These are phyloP conservation scores for Hypoxylon sp. DNA, from an alignment of 2,329 filamentous ascomycete species.

Conservation along the genomic window DNA sequence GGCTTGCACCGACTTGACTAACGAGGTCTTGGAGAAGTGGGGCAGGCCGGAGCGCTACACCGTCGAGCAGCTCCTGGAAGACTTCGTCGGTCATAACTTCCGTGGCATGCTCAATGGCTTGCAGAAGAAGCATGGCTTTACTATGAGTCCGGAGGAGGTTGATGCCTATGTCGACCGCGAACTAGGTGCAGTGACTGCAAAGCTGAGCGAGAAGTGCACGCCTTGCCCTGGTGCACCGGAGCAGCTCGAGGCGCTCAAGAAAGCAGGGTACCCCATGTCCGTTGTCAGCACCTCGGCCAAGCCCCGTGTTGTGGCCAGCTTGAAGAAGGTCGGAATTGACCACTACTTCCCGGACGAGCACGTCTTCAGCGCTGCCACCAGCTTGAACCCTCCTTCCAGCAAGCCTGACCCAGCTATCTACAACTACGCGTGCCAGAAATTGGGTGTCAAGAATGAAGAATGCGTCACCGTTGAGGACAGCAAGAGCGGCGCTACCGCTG, in stretches of 20 bases:
- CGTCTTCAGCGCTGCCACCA: conserved; percentile 78
- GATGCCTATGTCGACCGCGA: conserved; percentile 75
- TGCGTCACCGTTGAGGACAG: conserved; percentile 80
- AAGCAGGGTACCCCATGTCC: conserved; percentile 73
- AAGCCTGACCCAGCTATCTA: conserved; percentile 85
- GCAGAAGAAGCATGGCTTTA: conserved; percentile 76
- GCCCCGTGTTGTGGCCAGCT: conserved; percentile 74
- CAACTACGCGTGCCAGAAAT: conserved; percentile 73
- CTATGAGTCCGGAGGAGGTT: conserved; percentile 70
- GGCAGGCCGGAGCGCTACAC: conserved; percentile 73
- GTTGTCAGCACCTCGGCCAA: conserved; percentile 79
- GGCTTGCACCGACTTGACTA: conserved; percentile 79
- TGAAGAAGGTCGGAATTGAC: conserved; percentile 76
- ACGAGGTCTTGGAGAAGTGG: conserved; percentile 76
- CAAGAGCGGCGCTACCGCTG: conserved; percentile 77
- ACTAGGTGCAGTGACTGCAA: conserved; percentile 76
- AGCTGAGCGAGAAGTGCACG: conserved; percentile 71
- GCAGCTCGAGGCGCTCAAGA: conserved; percentile 69
- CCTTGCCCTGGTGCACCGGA: conserved; percentile 71
- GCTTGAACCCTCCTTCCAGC: conserved; percentile 74
- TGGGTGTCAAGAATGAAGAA: conserved; percentile 73
- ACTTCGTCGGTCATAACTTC: conserved; percentile 85
- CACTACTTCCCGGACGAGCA: conserved; percentile 75
- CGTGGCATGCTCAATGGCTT: conserved; percentile 79
- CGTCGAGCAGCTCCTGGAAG: conserved; percentile 74